Percentiles rank a stretch among this genome's conserved stretches.
These are phyloP conservation scores for Begonia fuchsioides DNA, from an alignment of 306 rosid species.

Conservation along the genomic window DNA sequence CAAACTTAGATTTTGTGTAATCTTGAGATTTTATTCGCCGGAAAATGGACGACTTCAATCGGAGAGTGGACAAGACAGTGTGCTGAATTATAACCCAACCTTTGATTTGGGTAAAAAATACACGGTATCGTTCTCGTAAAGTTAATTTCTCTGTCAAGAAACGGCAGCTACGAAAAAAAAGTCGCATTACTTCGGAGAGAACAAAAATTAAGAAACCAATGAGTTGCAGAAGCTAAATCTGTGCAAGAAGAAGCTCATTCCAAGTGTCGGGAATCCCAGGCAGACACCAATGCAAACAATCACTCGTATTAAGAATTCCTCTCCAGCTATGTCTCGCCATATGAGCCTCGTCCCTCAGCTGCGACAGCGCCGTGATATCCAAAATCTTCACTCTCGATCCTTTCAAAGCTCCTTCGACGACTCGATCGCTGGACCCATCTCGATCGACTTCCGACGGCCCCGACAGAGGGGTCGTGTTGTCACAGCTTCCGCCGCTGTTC, in stretches of 20 bases:
- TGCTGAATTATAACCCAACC: no score
- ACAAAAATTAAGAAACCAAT: conserved; percentile 1
- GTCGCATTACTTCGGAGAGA: background rate
- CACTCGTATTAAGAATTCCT: conserved; percentile 42
- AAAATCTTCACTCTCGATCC: conserved; percentile 66
- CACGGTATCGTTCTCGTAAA: no score
- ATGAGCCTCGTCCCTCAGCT: conserved; percentile 88
- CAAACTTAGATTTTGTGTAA: no score
- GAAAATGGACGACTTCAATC: no score
- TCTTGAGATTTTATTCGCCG: no score
- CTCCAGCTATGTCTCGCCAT: conserved; percentile 51
- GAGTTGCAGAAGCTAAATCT: conserved; percentile 23
- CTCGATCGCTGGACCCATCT: conserved; percentile 47
- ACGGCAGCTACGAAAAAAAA: no score
- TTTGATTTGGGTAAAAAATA: no score
- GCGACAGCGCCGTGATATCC: conserved; percentile 72
- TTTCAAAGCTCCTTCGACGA: conserved; percentile 53
- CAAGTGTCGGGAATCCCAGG: conserved; percentile 89
- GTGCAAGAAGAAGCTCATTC: conserved; percentile 84
- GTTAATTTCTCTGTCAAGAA: no score
- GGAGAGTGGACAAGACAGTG: no score
- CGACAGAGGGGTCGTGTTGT: conserved; percentile 47
- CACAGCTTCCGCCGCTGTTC: conserved; percentile 85
- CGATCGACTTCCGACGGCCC: conserved; percentile 47
- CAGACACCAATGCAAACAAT: conserved; percentile 93